A percentile compares a stretch with the other conserved stretches of the same genome.
These are phyloP conservation scores for Neofusicoccum sp. DNA, from an alignment of 2,329 filamentous ascomycete species.

Conservation along the genomic window DNA sequence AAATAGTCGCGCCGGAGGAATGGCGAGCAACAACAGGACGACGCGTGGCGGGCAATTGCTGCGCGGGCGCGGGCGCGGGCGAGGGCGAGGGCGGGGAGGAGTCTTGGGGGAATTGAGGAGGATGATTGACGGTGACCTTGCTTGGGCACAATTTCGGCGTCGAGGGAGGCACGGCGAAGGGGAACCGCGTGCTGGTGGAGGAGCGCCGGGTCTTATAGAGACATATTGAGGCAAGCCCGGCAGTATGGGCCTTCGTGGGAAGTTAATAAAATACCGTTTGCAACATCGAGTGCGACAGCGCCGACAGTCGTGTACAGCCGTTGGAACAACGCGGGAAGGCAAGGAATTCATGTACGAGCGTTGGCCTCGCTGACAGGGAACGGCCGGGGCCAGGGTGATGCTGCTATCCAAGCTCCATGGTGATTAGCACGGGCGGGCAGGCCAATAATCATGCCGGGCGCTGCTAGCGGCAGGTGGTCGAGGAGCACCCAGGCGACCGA, in stretches of 20 bases:
- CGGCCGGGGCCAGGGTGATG: slow-evolving; percentile 17
- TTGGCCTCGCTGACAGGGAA: slow-evolving; percentile 21
- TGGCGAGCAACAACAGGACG: slow-evolving; percentile 13
- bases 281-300: slow-evolving; percentile 38
- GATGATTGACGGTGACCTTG: slow-evolving; percentile 12
- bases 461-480: slow-evolving; percentile 16
- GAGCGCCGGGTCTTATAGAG: slow-evolving; percentile 38
- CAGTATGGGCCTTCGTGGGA: slow-evolving; percentile 39
- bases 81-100: neutral
- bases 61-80: slow-evolving; percentile 10
- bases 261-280: slow-evolving; percentile 45
- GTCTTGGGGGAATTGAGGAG: slow-evolving; percentile 19
- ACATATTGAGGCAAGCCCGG: slow-evolving; percentile 32
- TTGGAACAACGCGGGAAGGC: slow-evolving; percentile 41
- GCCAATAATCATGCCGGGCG: slow-evolving; percentile 30
- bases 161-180: slow-evolving; percentile 15
- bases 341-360: slow-evolving; percentile 38
- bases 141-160: slow-evolving; percentile 19
- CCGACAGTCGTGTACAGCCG: slow-evolving; percentile 31
- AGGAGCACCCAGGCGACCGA: slow-evolving; percentile 22
- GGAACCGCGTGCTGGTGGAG: slow-evolving; percentile 19
- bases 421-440: slow-evolving; percentile 18
- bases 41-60: slow-evolving; percentile 20
- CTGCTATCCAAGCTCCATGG: slow-evolving; percentile 17
- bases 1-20: slow-evolving; percentile 33